Conservation (phyloP, 1,284 basidiomycete genomes). For the Moniliophthora roreri region DNA sequence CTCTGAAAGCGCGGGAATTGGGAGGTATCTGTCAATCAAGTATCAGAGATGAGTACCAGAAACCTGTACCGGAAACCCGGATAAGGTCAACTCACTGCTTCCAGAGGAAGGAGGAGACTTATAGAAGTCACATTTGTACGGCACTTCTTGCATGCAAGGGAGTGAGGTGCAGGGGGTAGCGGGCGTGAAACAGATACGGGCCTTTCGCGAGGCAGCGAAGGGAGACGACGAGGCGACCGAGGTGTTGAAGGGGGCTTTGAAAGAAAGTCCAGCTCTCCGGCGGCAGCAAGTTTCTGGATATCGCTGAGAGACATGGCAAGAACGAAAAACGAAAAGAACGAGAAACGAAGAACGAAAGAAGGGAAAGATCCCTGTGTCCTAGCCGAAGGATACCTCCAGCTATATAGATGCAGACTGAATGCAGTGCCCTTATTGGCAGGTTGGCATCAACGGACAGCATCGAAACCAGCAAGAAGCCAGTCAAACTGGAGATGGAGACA, state of each 20-base stretch:
- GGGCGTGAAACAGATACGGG: conserved; percentile 30
- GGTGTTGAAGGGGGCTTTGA: conserved; percentile 11
- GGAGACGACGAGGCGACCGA: conserved; percentile 28
- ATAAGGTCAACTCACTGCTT: conserved; percentile 32
- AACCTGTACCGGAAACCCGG: not conserved
- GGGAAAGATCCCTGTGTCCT: not conserved
- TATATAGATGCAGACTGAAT: not conserved
- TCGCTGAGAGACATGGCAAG: conserved; percentile 13
- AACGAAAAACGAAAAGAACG: not conserved
- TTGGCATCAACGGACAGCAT: not conserved
- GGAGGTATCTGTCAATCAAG: conserved; percentile 34
- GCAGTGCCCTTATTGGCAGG: not conserved
- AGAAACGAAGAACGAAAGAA: not conserved
- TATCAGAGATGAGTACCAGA: conserved; percentile 4
- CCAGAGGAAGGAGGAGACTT: conserved; percentile 38
- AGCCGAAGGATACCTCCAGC: not conserved
- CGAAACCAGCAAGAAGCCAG: not conserved
- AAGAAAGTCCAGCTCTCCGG: conserved; percentile 14
- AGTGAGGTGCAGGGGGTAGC: conserved; percentile 39
- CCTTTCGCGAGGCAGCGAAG: conserved; percentile 26
- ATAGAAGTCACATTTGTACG: conserved; percentile 42
- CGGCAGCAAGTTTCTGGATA: conserved; percentile 7
- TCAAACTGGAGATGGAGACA: not conserved
- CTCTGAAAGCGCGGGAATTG: conserved; percentile 42
- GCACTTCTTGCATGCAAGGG: conserved; percentile 44